phyloP scores from a whole-genome alignment of 305 asterid species.

The Ruellia speciosa region DNA sequence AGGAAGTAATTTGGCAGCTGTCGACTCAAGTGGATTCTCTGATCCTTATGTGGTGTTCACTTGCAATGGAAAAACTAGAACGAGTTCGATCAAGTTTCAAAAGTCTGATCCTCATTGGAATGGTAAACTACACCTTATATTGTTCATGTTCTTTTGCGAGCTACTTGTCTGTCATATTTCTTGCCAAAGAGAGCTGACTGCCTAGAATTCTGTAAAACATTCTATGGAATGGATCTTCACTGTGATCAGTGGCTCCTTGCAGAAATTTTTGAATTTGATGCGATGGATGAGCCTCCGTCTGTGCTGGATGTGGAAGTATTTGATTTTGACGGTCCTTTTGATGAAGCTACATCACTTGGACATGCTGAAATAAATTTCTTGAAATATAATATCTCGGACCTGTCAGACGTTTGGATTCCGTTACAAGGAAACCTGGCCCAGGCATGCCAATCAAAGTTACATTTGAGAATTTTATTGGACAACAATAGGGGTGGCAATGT shows the following conservation, averaged over 20 bases:
- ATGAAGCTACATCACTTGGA: conserved; percentile 86
- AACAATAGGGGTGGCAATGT: conserved; percentile 64
- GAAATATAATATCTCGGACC: conserved; percentile 62
- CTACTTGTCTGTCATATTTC: conserved; percentile 9
- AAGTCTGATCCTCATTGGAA: conserved; percentile 80
- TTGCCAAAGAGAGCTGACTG: conserved; percentile 12
- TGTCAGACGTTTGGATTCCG: conserved; percentile 86
- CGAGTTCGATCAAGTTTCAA: conserved; percentile 93
- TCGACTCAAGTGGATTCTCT: conserved; percentile 72
- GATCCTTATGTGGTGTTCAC: conserved; percentile 95
- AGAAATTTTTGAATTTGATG: conserved; percentile 97
- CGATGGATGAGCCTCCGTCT: conserved; percentile 95
- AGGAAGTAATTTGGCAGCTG: conserved; percentile 80
- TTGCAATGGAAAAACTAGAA: conserved; percentile 81
- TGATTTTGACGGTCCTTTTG: conserved; percentile 90
- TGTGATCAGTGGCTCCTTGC: conserved; percentile 30
- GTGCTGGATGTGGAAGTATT: conserved; percentile 78
- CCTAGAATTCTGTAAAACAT: conserved; percentile 1
- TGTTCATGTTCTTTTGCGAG: conserved; percentile 4
- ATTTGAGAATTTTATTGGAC: conserved; percentile 80
- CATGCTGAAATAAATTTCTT: conserved; percentile 72
- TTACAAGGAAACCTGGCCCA: conserved; percentile 89
- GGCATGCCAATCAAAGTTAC: conserved; percentile 93
- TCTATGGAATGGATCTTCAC: conserved; percentile 17
- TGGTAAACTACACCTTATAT: conserved; percentile 36